phyloP scores from a whole-genome alignment of 2,329 filamentous ascomycete species.

The Verticillium klebahnii region DNA sequence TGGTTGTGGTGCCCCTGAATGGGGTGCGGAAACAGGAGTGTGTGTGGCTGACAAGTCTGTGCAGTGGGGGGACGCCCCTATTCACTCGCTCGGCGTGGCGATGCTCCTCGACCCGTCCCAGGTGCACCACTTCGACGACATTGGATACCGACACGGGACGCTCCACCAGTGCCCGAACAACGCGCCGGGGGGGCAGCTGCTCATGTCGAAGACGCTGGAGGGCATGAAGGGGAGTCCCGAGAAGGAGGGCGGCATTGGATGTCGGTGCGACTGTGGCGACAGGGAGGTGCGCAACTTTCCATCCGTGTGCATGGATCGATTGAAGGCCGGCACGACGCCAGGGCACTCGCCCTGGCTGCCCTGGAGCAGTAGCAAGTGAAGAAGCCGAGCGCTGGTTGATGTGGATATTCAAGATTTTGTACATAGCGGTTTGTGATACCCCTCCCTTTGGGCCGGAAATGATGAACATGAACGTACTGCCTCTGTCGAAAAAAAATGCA shows the following conservation, averaged over 20 bases:
- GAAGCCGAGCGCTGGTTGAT: not conserved
- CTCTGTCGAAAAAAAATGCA: not conserved
- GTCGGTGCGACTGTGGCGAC: constrained; percentile 36
- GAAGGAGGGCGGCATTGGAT: constrained; percentile 30
- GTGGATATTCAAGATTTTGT: not conserved
- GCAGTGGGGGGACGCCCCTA: constrained; percentile 39
- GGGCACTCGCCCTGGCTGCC: constrained; percentile 14
- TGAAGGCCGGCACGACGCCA: constrained; percentile 40
- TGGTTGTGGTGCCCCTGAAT: not conserved
- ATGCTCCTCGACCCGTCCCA: constrained; percentile 33
- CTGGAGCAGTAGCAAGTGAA: not conserved
- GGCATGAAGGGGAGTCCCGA: constrained; percentile 21
- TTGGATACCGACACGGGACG: constrained; percentile 35
- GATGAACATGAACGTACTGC: not conserved
- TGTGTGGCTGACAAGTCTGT: not conserved
- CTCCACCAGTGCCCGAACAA: constrained; percentile 29
- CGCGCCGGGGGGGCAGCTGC: constrained; percentile 29
- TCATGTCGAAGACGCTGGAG: constrained; percentile 23
- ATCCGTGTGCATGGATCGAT: constrained; percentile 29
- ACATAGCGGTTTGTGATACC: not conserved
- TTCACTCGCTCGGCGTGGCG: constrained; percentile 36
- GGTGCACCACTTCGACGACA: constrained; percentile 39
- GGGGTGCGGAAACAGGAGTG: not conserved
- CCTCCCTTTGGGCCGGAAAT: not conserved
- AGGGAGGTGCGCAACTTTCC: constrained; percentile 23